Base-by-base conservation (phyloP, 2,329 filamentous ascomycete species). In the Cephalotrichum gorgonifer region DNA sequence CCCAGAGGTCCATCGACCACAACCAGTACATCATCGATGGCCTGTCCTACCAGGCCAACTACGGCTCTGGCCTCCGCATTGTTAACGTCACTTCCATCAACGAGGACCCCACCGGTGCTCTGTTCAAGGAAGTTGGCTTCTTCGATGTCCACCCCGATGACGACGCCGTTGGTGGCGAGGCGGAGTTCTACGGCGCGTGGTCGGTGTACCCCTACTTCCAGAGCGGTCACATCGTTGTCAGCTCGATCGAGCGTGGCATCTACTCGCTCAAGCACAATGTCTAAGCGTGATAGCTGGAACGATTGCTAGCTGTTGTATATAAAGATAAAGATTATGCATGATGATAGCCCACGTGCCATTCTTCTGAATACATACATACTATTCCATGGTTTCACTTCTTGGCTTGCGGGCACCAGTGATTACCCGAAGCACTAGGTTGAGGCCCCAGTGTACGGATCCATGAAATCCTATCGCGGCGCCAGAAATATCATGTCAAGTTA, bases 101-200 rank as follows among this genome's bases (percentile, higher is more conserved):
- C 28, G 33, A 51, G 5, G 65, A 72, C 51, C 64, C 66, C 3
- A 66, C 64, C 8, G 71, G 70, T 31, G 57, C 55, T 14, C 52
- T 55, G 8, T 60, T 74, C 47, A 57, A 63, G 46, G 65, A 72
- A 56, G 60, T 66, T 9, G 71, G 62, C 2, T 72, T 64, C 62
- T 73, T 74, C 56, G 70, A 75, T 55, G 61, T 68, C 55, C 63
- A 69, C 56, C 71, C 71, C 11, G 69, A 72, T 53, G 70, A 75
- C 55, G 69, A 74, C 52, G 51, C 50, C 14, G 33, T 47, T 2
- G 52, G 63, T 38, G 66, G 70, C 2, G 50, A 55, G 8, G 62
- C 68, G 1, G 56, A 58, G 6, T 71, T 71, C 42, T 56, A 57
- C 11, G 70, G 66, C 9, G 65, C 70, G n/a, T 75, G 72, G 72